Base-by-base conservation (phyloP, 116 monocot genomes). In the Thalassia testudinum region DNA sequence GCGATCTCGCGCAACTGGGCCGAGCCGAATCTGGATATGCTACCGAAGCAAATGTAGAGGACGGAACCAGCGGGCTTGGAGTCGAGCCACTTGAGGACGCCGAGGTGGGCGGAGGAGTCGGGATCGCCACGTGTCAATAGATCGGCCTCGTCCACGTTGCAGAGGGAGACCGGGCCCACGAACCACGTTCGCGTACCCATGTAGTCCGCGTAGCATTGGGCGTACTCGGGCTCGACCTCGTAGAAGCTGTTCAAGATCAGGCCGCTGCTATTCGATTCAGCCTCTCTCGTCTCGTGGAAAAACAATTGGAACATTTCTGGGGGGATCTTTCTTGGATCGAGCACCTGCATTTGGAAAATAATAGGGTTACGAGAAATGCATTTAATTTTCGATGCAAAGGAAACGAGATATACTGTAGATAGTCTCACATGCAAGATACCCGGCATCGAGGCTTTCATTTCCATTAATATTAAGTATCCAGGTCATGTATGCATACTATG, bases 11-110 rank as follows among this genome's bases (percentile, higher is more conserved):
- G 37, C 21, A 77, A n/a, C 54, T 82, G 74, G 0, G 34, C 12
- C 0, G 28, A 17, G 1, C n/a, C 2, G 37, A 65, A 61, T 12
- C 23, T 7, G 12, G 38, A 21, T 14, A 63, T 0, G 49, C 66
- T 76, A 13, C 81, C 70, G 61, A 82, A 82, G 24, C 63, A 66
- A 4, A 77, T 62, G n/a, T 73, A 77, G 1, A 76, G 0, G 1
- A 72, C 72, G 0, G 76, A 73, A 5, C 40, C 10, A 0, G 29
- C 8, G 18, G 19, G 10, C 49, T 42, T 54, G 0, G 19, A 20
- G n/a, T 73, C 59, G 0, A 81, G 63, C 81, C 81, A 81, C 0
- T 1, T 50, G n/a, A 68, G 26, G 57, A 47, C 59, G 0, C 13
- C 16, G n/a, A n/a, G n/a, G n/a, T n/a, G n/a, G n/a, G n/a, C n/a